Base-by-base conservation (phyloP, 257 asterid genomes). In the Jasminum sambac region DNA sequence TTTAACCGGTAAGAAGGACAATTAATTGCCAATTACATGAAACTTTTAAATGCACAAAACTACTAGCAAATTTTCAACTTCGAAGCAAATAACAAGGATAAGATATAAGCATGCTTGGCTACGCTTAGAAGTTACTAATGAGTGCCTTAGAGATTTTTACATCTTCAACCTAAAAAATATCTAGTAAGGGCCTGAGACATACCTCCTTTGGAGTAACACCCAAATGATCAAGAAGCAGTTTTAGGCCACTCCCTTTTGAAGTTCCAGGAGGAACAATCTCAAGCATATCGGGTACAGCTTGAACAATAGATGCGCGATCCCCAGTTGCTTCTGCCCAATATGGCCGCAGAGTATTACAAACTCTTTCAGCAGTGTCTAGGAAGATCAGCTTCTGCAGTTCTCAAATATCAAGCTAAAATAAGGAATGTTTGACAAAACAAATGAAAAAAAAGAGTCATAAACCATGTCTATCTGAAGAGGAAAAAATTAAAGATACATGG, bases 191-290 rank as follows among this genome's bases (percentile, higher is more conserved):
- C 30, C 11, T 1, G 72, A 70, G 64, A 66, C 67, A 67, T 82
- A 95, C 99, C 99, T 91, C 96, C n/a, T 84, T 83, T 19, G 95
- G 90, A 58, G 90, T 76, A 74, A 84, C 91, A 70, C 96, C 96
- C 25, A 95, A 79, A 84, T 95, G 99, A 80, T 91, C 90, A 48
- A 94, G 96, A 80, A 95, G 96, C 77, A 88, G 72, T 79, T 76
- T 83, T 50, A 95, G 95, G 75, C 98, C 96, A 46, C 76, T 82
- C 75, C 99, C 99, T 77, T 95, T 95, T 3, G 99, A 94, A 59
- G 98, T 83, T 43, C 95, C 96, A 34, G 83, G 83, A 63, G 99
- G 98, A 72, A 95, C 96, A 78, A 95, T 84, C 79, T 95, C 99
- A 70, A 95, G 98, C 84, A 95, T 91, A 82, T 95, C 98, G 0